Base-by-base conservation (phyloP, 352 stramenopile genomes). In the Pythium monospermum region DNA sequence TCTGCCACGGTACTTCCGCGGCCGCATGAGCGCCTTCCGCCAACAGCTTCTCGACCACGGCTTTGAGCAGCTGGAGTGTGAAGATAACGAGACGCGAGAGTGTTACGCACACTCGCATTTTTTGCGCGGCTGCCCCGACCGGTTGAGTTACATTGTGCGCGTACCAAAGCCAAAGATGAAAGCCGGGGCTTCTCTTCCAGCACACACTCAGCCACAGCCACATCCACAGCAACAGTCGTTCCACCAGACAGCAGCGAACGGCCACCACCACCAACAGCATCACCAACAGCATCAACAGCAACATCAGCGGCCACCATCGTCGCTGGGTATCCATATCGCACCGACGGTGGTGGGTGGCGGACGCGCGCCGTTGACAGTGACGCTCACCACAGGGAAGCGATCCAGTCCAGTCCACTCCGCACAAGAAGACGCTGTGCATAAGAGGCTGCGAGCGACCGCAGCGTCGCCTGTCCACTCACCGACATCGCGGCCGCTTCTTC, bases 21-120 rank as follows among this genome's bases (percentile, higher is more conserved):
- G 76, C 0, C 67, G 77, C 11, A 66, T 88, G 32, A 68, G 61
- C 50, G 79, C 79, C 50, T 91, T 91, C 62, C 76, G 74, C 26
- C 79, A 88, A 67, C 79, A 91, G 60, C 66, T 91, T 37, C 42
- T 84, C 18, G 75, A 91, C 61, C 79, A 91, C 48, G 75, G 73
- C 40, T 91, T 91, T 41, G 52, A 72, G 43, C 68, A 76, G 49
- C 57, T 75, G 54, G 76, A 85, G 53, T 73, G 64, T 57, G 74
- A 86, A 41, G 74, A 85, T 52, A 49, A 81, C 50, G 69, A 83
- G 36, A 46, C 41, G 7, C 57, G 63, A 13, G 74, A 91, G 58
- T 61, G 57, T 10, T 91, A 91, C 32, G 27, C 36, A 11, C 79
- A 91, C 48, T 43, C 57, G 4, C 51, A 83, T 50, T 91, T 91